These are phyloP conservation scores for Penicillium sp. DNA, from an alignment of 2,329 filamentous ascomycete species.

Conservation along the genomic window DNA sequence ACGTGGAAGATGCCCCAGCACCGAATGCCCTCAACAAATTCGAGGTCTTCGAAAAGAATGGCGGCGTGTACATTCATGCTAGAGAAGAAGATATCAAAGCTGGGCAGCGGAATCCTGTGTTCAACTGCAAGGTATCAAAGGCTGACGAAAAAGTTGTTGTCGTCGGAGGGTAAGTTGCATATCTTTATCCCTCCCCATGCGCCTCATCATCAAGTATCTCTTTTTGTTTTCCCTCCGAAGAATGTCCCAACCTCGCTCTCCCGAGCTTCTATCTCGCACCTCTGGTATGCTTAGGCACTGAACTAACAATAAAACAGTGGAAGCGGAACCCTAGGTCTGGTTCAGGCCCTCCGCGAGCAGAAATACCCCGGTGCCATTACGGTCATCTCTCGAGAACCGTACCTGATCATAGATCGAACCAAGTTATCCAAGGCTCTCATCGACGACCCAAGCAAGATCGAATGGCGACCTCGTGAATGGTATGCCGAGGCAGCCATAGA, in stretches of 20 bases:
- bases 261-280: no score
- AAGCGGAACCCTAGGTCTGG: conserved; percentile 73
- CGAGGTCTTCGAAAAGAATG: conserved; percentile 74
- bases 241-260: no score
- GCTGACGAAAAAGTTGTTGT: conserved; percentile 62
- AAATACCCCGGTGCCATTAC: conserved; percentile 79
- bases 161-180: conserved; percentile 62
- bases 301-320: conserved; percentile 51
- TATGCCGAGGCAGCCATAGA: conserved; percentile 63
- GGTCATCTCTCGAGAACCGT: conserved; percentile 76
- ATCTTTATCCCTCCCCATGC: no score
- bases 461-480: conserved; percentile 72
- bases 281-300: not conserved
- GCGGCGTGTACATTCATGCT: conserved; percentile 77
- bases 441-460: conserved; percentile 72
- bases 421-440: conserved; percentile 94
- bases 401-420: conserved; percentile 84
- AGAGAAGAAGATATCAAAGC: conserved; percentile 74
- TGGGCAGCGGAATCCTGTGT: conserved; percentile 67
- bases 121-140: conserved; percentile 62
- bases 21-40: conserved; percentile 82
- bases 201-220: no score
- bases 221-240: no score
- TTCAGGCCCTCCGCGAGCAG: conserved; percentile 77
- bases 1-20: conserved; percentile 91